Evolutionary conservation across 1,284 basidiomycete species (phyloP).

Genomic region (Tilletia caries): DNA sequence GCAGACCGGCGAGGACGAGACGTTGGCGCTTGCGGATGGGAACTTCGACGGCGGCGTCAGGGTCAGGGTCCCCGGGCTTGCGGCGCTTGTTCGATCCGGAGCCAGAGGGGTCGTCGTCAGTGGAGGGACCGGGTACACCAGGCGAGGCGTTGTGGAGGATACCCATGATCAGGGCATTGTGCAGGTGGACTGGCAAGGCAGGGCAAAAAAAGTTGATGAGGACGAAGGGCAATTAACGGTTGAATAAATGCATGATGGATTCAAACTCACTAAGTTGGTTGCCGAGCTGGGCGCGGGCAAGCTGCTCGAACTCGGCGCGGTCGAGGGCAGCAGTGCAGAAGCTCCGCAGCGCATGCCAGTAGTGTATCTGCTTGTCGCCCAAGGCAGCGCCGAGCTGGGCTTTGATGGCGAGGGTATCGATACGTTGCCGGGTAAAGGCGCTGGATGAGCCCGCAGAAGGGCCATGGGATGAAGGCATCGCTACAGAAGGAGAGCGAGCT

Average conservation of each 20-base stretch:
- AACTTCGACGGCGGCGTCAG: conserved; percentile 19
- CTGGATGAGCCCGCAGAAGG: neutral
- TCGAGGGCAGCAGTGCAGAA: conserved; percentile 55
- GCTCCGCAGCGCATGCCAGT: conserved; percentile 54
- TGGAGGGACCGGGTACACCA: conserved; percentile 40
- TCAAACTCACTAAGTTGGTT: conserved; percentile 38
- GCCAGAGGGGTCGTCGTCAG: conserved; percentile 11
- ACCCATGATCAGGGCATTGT: conserved; percentile 56
- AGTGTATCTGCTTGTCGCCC: conserved; percentile 44
- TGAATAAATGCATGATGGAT: neutral
- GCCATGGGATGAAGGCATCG: neutral
- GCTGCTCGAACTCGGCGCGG: conserved; percentile 53
- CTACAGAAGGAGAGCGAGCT: neutral
- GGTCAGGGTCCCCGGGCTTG: conserved; percentile 23
- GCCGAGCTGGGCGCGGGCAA: conserved; percentile 37
- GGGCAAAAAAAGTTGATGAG: neutral
- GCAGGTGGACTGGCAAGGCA: conserved; percentile 50
- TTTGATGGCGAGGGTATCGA: conserved; percentile 46
- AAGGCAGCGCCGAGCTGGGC: conserved; percentile 45
- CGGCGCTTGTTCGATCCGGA: neutral
- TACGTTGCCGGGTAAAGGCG: conserved; percentile 26
- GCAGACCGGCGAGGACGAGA: conserved; percentile 41
- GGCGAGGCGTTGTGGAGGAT: conserved; percentile 55
- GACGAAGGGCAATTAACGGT: no score
- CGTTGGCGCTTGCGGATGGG: conserved; percentile 48